Evolutionary conservation across 352 stramenopile genomes (phyloP), one percentile per base, ranked within the genome.

Genomic region (Phytophthora lateralis): DNA sequence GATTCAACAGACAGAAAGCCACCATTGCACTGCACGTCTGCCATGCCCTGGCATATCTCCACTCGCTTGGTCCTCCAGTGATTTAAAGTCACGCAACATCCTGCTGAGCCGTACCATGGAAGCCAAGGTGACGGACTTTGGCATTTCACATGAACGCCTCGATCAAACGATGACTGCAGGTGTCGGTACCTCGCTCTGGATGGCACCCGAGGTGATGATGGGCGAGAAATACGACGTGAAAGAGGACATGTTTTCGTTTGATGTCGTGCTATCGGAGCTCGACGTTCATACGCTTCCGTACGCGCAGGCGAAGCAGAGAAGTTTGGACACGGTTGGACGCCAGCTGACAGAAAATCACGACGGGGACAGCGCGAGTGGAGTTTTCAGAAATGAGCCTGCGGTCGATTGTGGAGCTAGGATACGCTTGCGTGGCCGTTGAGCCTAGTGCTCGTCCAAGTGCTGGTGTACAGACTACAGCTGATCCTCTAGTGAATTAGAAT

Each of bases 51-150:
- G 45, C 49, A 1, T 66, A 71, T n/a, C 26, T 30, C 26, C 26
- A 30, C 26, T 30, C 26, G 26, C 26, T 30, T 30, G 26, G 0
- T 30, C 26, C 55, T 12, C 49, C 62, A 1, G 34, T 66, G 1
- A 80, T 57, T 60, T 86, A 48, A 84, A 86, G 46, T 79, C 69
- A 1, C 66, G 69, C 26, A 84, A 87, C 58, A 73, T 88, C 26
- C 53, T 88, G 17, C 52, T 88, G 12, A 65, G 44, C 39, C n/a
- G 41, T 4, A 24, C 43, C 5, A 8, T 59, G 21, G 55, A 67
- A 12, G 60, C 65, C 20, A 76, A 76, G 26, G 26, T 30, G 26
- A 30, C 26, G 26, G 26, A 30, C 26, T 30, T 30, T 30, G 26
- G 26, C 26, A 63, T 60, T 21, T 58, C 58, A 3, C 46, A 47